These are phyloP conservation scores for Dendrostoma leiphaemia DNA, from an alignment of 2,329 filamentous ascomycete genomes.

Conservation along the genomic window DNA sequence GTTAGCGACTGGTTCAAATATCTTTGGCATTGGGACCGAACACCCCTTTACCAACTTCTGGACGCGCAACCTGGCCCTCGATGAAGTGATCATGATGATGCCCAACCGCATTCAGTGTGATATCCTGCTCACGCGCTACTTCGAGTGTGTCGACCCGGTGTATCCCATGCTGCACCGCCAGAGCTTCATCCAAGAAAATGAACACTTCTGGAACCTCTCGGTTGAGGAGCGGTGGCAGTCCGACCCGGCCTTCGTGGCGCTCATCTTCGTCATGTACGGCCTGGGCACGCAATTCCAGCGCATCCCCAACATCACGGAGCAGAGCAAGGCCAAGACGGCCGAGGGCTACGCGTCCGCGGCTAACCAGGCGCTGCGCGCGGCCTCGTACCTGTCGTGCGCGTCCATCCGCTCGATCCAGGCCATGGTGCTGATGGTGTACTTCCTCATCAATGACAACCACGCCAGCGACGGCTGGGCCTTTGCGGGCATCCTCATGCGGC, in stretches of 20 bases:
- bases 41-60: conserved; percentile 83
- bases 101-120: conserved; percentile 76
- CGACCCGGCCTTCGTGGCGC: conserved; percentile 68
- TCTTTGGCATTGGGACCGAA: conserved; percentile 77
- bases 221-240: conserved; percentile 55
- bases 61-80: conserved; percentile 73
- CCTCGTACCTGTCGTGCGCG: conserved; percentile 73
- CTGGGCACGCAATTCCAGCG: conserved; percentile 73
- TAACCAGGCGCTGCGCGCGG: conserved; percentile 73
- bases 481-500: conserved; percentile 72
- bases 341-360: conserved; percentile 81
- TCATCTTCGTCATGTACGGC: conserved; percentile 76
- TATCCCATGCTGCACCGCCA: conserved; percentile 78
- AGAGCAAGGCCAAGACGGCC: conserved; percentile 66
- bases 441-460: conserved; percentile 83
- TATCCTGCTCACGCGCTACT: conserved; percentile 62
- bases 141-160: conserved; percentile 73
- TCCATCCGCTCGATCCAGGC: conserved; percentile 72
- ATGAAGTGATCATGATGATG: conserved; percentile 72
- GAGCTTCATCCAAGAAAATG: conserved; percentile 75
- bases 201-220: conserved; percentile 69
- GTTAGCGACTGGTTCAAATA: conserved; percentile 67
- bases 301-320: conserved; percentile 45
- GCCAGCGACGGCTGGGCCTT: conserved; percentile 82
- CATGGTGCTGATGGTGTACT: conserved; percentile 81